Evolutionary conservation across 768 basidiomycete genomes (phyloP).

Genomic region (Saitozyma sp.): DNA sequence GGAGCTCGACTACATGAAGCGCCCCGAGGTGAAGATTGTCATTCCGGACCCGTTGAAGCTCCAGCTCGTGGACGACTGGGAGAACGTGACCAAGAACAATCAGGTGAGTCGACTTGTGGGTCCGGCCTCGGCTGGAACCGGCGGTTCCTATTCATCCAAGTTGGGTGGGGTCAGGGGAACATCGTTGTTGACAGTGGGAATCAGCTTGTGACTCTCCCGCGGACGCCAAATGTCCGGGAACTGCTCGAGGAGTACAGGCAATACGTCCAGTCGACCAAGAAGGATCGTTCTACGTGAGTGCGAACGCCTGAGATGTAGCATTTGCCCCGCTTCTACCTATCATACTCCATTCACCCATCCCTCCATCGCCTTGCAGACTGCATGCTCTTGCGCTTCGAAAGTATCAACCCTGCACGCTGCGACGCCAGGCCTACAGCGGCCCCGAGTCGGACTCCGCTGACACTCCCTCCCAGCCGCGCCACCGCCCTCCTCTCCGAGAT

Average conservation of each 20-base stretch:
- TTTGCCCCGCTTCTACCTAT: no score
- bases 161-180: not conserved
- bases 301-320: not conserved
- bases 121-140: no score
- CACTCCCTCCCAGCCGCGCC: slow-evolving; percentile 59
- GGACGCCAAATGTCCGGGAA: slow-evolving; percentile 72
- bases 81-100: slow-evolving; percentile 89
- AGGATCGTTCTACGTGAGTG: slow-evolving; percentile 44
- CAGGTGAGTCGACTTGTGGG: slow-evolving; percentile 60
- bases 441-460: no score
- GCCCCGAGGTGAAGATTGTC: slow-evolving; percentile 84
- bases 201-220: slow-evolving; percentile 83
- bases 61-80: slow-evolving; percentile 95
- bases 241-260: slow-evolving; percentile 76
- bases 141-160: not conserved
- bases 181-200: not conserved
- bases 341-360: not conserved
- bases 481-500: slow-evolving; percentile 73
- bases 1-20: slow-evolving; percentile 74
- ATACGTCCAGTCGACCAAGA: slow-evolving; percentile 52
- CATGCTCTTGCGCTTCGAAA: no score
- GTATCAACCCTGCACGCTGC: no score
- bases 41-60: slow-evolving; percentile 89
- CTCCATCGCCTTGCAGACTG: not conserved
- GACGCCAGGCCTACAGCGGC: no score